These are phyloP conservation scores for Pseudoscleropodium purum DNA, from an alignment of 225 moss, liverwort and hornwort species.

Conservation along the genomic window DNA sequence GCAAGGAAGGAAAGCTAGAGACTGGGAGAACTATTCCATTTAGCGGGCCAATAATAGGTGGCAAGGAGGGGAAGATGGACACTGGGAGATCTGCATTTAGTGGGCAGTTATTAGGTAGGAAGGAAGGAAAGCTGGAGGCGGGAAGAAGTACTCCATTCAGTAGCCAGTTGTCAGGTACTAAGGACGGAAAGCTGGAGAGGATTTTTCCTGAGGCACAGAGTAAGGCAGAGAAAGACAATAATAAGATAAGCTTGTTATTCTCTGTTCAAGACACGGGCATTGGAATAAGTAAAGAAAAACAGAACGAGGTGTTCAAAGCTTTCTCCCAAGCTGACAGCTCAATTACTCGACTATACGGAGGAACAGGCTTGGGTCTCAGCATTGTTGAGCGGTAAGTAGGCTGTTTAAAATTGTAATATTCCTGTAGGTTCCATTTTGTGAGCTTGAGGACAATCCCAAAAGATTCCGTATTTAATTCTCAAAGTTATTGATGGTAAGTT, in stretches of 20 bases:
- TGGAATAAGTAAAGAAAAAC: constrained; percentile 87
- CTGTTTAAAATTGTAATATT: not conserved
- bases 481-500: not conserved
- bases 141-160: constrained; percentile 7
- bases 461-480: not conserved
- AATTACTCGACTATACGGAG: constrained; percentile 81
- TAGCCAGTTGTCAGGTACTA: not conserved
- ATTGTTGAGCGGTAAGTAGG: constrained; percentile 72
- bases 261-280: constrained; percentile 86
- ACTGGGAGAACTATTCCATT: constrained; percentile 12
- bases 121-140: not conserved
- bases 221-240: constrained; percentile 38
- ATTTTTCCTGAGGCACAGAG: constrained; percentile 13
- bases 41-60: constrained; percentile 5
- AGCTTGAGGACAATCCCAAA: not conserved
- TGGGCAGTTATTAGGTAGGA: constrained; percentile 3
- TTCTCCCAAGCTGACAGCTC: constrained; percentile 95
- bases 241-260: constrained; percentile 56
- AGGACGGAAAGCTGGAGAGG: constrained; percentile 46
- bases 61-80: constrained; percentile 7
- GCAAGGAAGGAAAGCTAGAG: constrained; percentile 43
- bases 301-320: constrained; percentile 85
- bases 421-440: not conserved
- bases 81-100: constrained; percentile 7
- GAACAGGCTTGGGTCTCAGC: constrained; percentile 91